A percentile compares a stretch with the other conserved stretches of the same genome.
Conservation (phyloP, 2,329 filamentous ascomycete genomes). For the Aspergillus candidus region DNA sequence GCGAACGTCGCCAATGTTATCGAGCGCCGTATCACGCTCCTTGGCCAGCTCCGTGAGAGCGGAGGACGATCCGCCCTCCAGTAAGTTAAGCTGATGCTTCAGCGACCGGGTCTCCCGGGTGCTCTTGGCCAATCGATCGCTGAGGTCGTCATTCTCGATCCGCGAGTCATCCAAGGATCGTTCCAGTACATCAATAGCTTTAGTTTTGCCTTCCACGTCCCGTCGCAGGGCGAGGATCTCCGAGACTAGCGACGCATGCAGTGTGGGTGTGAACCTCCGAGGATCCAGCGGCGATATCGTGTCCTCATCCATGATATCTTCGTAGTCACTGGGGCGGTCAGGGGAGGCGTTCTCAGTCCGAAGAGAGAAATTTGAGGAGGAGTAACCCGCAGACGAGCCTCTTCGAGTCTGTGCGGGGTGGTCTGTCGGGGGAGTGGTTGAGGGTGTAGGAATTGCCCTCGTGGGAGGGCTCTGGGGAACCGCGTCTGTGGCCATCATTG, state of each 20-base stretch:
- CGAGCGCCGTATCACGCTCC: conserved; percentile 79
- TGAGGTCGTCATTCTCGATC: conserved; percentile 67
- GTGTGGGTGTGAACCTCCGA: conserved; percentile 84
- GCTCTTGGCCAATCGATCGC: conserved; percentile 55
- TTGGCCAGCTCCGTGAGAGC: conserved; percentile 75
- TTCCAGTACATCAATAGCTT: conserved; percentile 80
- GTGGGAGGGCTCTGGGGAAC: conserved; percentile 52
- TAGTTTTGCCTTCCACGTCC: conserved; percentile 85
- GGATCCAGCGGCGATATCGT: conserved; percentile 74
- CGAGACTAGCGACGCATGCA: conserved; percentile 89
- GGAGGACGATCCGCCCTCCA: conserved; percentile 83
- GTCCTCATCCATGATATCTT: conserved; percentile 49
- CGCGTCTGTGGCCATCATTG: conserved; percentile 26
- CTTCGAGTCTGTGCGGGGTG: conserved; percentile 43
- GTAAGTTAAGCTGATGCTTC: conserved; percentile 76
- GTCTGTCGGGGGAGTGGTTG: conserved; percentile 53
- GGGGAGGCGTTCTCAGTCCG: conserved; percentile 39
- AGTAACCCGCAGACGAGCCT: conserved; percentile 33
- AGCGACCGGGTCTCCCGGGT: conserved; percentile 72
- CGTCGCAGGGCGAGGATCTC: conserved; percentile 83
- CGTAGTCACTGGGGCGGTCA: conserved; percentile 33
- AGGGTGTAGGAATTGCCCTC: conserved; percentile 61
- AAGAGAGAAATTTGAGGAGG: conserved; percentile 55
- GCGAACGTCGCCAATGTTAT: conserved; percentile 64
- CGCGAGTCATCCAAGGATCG: conserved; percentile 62